phyloP scores from a whole-genome alignment of 495 filamentous ascomycete genomes.

The Penicillium pancosmium region DNA sequence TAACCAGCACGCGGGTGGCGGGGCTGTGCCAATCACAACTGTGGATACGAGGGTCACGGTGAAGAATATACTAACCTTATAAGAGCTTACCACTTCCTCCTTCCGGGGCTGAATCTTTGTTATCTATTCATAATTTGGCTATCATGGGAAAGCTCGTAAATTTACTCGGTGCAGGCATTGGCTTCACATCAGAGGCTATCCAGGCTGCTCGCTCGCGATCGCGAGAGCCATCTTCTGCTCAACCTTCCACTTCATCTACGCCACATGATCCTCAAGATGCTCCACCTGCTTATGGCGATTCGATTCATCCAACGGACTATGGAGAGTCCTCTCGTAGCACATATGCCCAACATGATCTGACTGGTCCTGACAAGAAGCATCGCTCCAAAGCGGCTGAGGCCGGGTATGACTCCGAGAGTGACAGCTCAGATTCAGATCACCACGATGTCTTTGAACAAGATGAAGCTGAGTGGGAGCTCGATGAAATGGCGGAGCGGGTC shows the following conservation, averaged over 20 bases:
- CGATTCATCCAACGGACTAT: neutral
- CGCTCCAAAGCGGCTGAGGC: neutral
- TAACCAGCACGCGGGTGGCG: no score
- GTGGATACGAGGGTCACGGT: no score
- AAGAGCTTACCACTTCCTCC: neutral
- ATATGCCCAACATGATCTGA: neutral
- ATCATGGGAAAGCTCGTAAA: conserved; percentile 15
- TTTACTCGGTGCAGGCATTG: conserved; percentile 15
- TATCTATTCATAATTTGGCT: neutral
- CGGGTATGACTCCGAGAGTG: conserved; percentile 6
- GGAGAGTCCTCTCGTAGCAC: neutral
- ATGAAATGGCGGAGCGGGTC: conserved; percentile 19
- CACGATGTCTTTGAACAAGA: conserved; percentile 4
- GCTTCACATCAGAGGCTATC: conserved; percentile 21
- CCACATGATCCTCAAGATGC: neutral
- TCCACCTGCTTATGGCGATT: neutral
- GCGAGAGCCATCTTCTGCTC: conserved; percentile 1
- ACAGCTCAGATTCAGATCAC: neutral
- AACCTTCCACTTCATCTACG: conserved; percentile 1
- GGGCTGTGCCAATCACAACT: no score
- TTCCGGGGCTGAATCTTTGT: neutral
- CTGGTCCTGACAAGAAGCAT: neutral
- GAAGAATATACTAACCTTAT: neutral
- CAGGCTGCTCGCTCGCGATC: conserved; percentile 14
- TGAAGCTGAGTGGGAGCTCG: conserved; percentile 23